Conservation (phyloP, 1,284 basidiomycete species). For the Xanthoconium separans region DNA sequence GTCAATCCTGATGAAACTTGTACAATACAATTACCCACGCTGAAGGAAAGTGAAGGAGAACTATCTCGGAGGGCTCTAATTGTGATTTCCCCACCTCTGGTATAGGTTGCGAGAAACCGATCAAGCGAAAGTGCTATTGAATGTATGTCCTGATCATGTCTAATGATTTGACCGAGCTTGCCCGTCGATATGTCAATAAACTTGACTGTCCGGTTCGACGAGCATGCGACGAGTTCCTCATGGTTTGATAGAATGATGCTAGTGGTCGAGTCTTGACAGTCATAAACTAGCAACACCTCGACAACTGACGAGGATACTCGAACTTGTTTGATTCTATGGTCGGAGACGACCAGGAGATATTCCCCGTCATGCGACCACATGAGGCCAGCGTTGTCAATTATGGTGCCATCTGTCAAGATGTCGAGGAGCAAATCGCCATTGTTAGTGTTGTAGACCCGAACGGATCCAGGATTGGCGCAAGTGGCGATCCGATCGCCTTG, state of each 20-base stretch:
- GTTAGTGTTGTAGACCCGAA: not conserved
- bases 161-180: not conserved
- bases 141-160: not conserved
- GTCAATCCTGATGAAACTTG: not conserved
- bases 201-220: not conserved
- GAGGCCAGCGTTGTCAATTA: not conserved
- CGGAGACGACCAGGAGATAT: not conserved
- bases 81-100: not conserved
- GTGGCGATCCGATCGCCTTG: not conserved
- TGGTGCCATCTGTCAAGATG: not conserved
- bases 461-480: not conserved
- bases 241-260: not conserved
- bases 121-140: not conserved
- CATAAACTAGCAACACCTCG: not conserved
- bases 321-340: not conserved
- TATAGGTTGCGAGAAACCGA: not conserved
- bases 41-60: not conserved
- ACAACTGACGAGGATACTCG: not conserved
- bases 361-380: not conserved
- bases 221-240: not conserved
- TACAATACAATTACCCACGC: not conserved
- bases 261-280: not conserved
- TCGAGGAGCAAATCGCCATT: not conserved
- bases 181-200: not conserved
- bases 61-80: not conserved